Conservation (phyloP, 2,329 filamentous ascomycete genomes). For the Chlorencoelia australis region DNA sequence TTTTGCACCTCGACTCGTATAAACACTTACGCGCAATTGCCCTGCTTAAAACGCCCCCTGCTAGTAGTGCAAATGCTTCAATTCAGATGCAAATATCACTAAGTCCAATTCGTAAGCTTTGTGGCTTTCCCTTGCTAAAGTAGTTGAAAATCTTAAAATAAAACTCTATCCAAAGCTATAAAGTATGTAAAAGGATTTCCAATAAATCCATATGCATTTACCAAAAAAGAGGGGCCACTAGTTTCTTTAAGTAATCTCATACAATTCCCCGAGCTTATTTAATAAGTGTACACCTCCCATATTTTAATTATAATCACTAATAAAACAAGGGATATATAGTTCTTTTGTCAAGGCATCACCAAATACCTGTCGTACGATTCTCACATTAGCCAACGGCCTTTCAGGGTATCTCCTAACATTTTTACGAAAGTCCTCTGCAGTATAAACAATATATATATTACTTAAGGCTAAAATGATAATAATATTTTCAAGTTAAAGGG, state of each 20-base stretch:
- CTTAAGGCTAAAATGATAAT: not conserved
- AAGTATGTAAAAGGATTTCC: not conserved
- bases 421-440: too few relatives aligned
- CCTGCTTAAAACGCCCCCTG: not conserved
- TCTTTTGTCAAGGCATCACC: not conserved
- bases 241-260: not conserved
- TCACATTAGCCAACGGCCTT: constrained; percentile 1
- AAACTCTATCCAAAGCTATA: not conserved
- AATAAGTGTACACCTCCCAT: not conserved
- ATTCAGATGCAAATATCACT: not conserved
- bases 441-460: too few relatives aligned
- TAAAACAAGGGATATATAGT: constrained; percentile 1
- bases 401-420: not conserved
- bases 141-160: not conserved
- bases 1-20: not conserved
- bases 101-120: not conserved
- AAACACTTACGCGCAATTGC: too few relatives aligned
- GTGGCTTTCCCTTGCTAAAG: not conserved
- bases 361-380: not conserved
- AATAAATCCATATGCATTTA: not conserved
- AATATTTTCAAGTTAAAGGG: constrained; percentile 1
- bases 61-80: not conserved
- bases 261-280: not conserved
- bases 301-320: constrained; percentile 1
- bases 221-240: not conserved